Evolutionary conservation across 148 eudicot species (phyloP).

Genomic region (Tetragonia tetragonoides): DNA sequence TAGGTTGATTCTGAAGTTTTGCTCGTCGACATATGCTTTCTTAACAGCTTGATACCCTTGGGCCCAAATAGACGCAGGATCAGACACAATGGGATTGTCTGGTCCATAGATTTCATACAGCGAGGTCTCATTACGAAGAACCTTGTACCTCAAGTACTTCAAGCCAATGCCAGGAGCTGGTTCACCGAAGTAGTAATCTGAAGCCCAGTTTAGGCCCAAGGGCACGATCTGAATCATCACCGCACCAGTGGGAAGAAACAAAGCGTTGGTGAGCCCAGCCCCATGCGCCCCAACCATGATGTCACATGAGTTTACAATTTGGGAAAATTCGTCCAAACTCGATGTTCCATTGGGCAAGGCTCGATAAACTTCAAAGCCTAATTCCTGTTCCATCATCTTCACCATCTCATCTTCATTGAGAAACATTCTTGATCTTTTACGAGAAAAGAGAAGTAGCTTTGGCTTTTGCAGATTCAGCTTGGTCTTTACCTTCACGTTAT

Average conservation of each 20-base stretch:
- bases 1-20: conserved; percentile 43
- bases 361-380: conserved; percentile 32
- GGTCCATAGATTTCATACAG: conserved; percentile 37
- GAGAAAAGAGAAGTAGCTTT: conserved; percentile 29
- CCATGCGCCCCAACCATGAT: conserved; percentile 71
- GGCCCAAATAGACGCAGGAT: conserved; percentile 30
- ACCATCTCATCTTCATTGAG: conserved; percentile 36
- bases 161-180: conserved; percentile 55
- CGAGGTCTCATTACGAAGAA: conserved; percentile 58
- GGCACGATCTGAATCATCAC: conserved; percentile 60
- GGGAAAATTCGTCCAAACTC: conserved; percentile 25
- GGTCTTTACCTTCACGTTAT: conserved; percentile 28
- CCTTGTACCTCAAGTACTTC: conserved; percentile 51
- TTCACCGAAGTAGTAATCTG: conserved; percentile 42
- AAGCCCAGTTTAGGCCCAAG: conserved; percentile 51
- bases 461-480: conserved; percentile 27
- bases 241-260: conserved; percentile 62
- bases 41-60: conserved; percentile 42
- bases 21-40: conserved; percentile 47
- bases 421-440: conserved; percentile 28
- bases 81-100: conserved; percentile 40
- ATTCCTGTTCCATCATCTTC: conserved; percentile 34
- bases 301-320: conserved; percentile 46
- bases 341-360: conserved; percentile 34
- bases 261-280: conserved; percentile 55